Evolutionary conservation across 805 yeast species (phyloP), one percentile per base, ranked within the genome.

Genomic region (Metschnikowia kunwiensis): DNA sequence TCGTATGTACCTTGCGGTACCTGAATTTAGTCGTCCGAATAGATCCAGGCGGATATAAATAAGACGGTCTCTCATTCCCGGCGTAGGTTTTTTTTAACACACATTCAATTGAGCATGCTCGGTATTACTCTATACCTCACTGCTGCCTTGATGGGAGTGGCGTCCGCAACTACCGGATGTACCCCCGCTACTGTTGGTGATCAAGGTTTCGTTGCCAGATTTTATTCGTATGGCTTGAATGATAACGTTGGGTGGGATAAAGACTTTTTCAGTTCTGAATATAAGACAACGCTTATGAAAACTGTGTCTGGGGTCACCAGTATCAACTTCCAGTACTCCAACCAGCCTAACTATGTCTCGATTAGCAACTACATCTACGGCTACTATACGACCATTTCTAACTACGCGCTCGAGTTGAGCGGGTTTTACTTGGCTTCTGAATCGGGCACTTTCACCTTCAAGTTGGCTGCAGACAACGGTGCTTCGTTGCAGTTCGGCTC

Each of bases 401-500:
- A 40, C 14, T 36, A 11, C 32, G 23, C 46, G 13, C 34, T 30
- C n/a, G 46, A 40, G n/a, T 42, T 46, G 36, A 24, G 42, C 7
- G 51, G 51, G 1, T 45, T 39, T 24, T 47, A 44, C 31, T 17
- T 16, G 10, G 49, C 51, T 9, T 37, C 40, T 7, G 12, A 21
- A 3, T 9, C 47, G 5, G 51, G 51, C 13, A 26, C 25, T 2
- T 44, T 39, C 33, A 44, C 43, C 5, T 39, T 47, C 33, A 36
- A 22, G 11, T 32, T 47, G 15, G 30, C 25, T 3, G 49, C 51
- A 11, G 51, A 47, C 30, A 43, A 47, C 24, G 51, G 51, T 22
- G 51, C 49, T 1, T 36, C 49, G 5, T 32, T 47, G 40, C 46
- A 43, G 16, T 37, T 47, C 23, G 47, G 51, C n/a, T 23, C 45